Conservation (phyloP, 257 asterid species). For the Nicotiana tabacum region DNA sequence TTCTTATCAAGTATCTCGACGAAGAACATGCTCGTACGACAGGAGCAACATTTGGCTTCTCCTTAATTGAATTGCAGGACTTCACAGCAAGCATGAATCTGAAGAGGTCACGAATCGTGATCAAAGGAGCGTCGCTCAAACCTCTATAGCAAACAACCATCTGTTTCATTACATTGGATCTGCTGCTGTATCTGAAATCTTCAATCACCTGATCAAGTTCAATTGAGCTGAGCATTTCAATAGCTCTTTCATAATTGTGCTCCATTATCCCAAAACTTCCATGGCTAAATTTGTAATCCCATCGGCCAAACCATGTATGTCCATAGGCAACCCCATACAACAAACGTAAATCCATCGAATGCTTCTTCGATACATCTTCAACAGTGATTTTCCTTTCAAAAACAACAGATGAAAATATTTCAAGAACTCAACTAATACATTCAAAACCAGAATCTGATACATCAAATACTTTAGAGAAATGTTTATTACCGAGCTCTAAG, state of each 20-base stretch:
- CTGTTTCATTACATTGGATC: slow-evolving; percentile 32
- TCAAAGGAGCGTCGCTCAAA: slow-evolving; percentile 46
- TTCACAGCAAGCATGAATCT: slow-evolving; percentile 58
- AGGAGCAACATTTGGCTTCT: slow-evolving; percentile 11
- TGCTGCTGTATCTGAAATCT: slow-evolving; percentile 34
- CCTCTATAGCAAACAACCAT: slow-evolving; percentile 52
- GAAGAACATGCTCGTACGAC: slow-evolving; percentile 16
- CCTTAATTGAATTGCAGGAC: slow-evolving; percentile 24
- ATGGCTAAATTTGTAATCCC: slow-evolving; percentile 78
- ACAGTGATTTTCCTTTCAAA: slow-evolving; percentile 70
- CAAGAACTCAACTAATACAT: slow-evolving; percentile 8
- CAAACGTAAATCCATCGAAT: slow-evolving; percentile 66
- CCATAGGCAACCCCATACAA: slow-evolving; percentile 87
- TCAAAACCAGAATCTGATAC: not conserved
- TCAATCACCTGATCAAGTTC: slow-evolving; percentile 50
- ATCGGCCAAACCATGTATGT: slow-evolving; percentile 80
- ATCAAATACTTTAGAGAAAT: not conserved
- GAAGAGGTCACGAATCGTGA: slow-evolving; percentile 59
- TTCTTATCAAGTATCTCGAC: slow-evolving; percentile 21
- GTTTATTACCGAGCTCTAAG: slow-evolving; percentile 51
- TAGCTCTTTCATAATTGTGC: slow-evolving; percentile 56
- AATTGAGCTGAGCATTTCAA: slow-evolving; percentile 57
- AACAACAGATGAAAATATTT: not conserved
- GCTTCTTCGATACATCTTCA: slow-evolving; percentile 76
- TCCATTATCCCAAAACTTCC: slow-evolving; percentile 92